Evolutionary conservation across 495 filamentous ascomycete species (phyloP).

Genomic region (Barbatosphaeria neglecta): DNA sequence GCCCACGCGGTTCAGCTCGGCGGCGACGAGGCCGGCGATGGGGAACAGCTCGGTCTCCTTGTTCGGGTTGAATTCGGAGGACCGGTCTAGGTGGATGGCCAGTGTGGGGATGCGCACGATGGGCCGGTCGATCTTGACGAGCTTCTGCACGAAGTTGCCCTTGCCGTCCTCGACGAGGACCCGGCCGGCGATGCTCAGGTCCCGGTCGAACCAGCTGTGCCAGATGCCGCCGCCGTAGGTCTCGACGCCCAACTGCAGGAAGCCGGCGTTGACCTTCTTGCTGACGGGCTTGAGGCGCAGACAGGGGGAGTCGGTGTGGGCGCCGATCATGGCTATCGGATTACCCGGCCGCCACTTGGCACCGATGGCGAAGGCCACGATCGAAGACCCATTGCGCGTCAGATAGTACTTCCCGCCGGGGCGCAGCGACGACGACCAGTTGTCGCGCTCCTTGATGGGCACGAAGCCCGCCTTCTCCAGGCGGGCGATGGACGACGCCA

Average conservation of each 20-base stretch:
- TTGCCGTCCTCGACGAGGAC: constrained; percentile 66
- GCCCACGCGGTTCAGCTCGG: constrained; percentile 62
- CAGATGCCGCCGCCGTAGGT: constrained; percentile 85
- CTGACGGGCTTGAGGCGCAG: constrained; percentile 88
- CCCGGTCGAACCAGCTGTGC: constrained; percentile 89
- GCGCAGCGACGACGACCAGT: constrained; percentile 67
- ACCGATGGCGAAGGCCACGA: constrained; percentile 90
- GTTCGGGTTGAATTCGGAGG: constrained; percentile 79
- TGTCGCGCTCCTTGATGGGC: constrained; percentile 81
- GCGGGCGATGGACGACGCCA: constrained; percentile 61
- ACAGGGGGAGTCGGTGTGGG: constrained; percentile 90
- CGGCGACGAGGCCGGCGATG: constrained; percentile 75
- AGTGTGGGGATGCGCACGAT: constrained; percentile 86
- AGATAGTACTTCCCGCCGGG: constrained; percentile 94
- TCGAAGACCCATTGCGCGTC: constrained; percentile 86
- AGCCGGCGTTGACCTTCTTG: constrained; percentile 74
- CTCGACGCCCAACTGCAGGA: constrained; percentile 90
- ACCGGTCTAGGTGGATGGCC: constrained; percentile 84
- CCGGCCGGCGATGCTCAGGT: constrained; percentile 82
- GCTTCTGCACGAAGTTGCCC: constrained; percentile 67
- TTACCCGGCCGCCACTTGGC: constrained; percentile 90
- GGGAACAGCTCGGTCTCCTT: constrained; percentile 94
- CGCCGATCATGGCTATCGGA: constrained; percentile 87
- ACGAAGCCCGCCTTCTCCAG: constrained; percentile 74
- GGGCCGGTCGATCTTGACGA: constrained; percentile 83